Conservation (phyloP, 1,139 yeast genomes). For the Chernovozyma aurita region DNA sequence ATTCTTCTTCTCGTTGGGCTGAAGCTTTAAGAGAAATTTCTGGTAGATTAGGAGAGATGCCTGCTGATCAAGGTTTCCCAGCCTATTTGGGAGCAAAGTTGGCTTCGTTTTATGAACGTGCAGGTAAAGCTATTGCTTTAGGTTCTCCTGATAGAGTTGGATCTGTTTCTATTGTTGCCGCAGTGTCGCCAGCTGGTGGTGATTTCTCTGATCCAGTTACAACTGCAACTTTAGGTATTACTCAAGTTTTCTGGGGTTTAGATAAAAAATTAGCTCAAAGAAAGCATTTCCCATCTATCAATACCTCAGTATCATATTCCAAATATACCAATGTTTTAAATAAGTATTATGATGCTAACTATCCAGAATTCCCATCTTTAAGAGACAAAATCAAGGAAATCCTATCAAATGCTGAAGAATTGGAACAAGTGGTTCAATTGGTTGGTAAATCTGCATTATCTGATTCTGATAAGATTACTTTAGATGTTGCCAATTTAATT, state of each 20-base stretch:
- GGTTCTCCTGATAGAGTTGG: slow-evolving; percentile 97
- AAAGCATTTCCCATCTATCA: slow-evolving; percentile 98
- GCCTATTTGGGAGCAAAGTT: slow-evolving; percentile 98
- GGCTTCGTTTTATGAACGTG: slow-evolving; percentile 99
- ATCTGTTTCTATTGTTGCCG: slow-evolving; percentile 98
- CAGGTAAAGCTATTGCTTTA: slow-evolving; percentile 92
- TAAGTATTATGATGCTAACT: slow-evolving; percentile 79
- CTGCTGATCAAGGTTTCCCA: slow-evolving; percentile 99
- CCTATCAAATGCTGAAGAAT: slow-evolving; percentile 92
- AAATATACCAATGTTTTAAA: slow-evolving; percentile 86
- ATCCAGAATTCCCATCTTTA: slow-evolving; percentile 85
- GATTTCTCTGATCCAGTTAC: slow-evolving; percentile 99
- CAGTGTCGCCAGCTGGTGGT: slow-evolving; percentile 99
- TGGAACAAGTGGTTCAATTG: slow-evolving; percentile 97
- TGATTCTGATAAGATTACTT: slow-evolving; percentile 91
- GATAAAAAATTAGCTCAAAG: slow-evolving; percentile 99
- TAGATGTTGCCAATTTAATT: slow-evolving; percentile 86
- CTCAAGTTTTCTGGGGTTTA: slow-evolving; percentile 99
- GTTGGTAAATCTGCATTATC: slow-evolving; percentile 98
- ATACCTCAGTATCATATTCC: slow-evolving; percentile 93
- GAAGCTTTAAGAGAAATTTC: slow-evolving; percentile 99
- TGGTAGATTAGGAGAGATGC: slow-evolving; percentile 99
- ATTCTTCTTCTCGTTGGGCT: slow-evolving; percentile 99
- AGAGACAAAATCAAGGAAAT: slow-evolving; percentile 93
- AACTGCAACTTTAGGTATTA: slow-evolving; percentile 94